Percentiles rank a stretch among this genome's conserved stretches.
These are phyloP conservation scores for Lipomyces yamanashiensis DNA, from an alignment of 805 yeast genomes.

Conservation along the genomic window DNA sequence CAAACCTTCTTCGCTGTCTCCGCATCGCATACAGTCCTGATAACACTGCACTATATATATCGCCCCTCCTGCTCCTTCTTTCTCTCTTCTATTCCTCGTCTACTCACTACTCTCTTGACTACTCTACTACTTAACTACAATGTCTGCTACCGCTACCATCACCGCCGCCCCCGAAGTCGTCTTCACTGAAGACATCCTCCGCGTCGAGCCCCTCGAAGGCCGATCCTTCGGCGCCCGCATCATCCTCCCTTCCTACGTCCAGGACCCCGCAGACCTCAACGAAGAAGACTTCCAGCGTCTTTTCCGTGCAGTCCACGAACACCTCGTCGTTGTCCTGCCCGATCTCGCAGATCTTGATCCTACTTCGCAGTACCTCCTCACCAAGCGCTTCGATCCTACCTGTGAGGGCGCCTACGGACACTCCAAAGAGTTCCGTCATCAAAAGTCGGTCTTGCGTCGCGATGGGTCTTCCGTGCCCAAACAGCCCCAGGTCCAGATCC, in stretches of 20 bases:
- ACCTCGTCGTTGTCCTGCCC: constrained; percentile 78
- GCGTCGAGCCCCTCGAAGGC: constrained; percentile 53
- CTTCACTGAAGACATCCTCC: constrained; percentile 20
- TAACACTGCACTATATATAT: background rate
- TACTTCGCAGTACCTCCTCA: constrained; percentile 72
- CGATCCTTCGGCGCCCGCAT: constrained; percentile 73
- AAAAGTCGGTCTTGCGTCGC: constrained; percentile 69
- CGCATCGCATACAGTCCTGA: background rate
- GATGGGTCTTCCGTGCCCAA: constrained; percentile 80
- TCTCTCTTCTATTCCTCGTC: background rate
- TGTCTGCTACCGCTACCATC: constrained; percentile 31
- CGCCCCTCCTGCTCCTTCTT: background rate
- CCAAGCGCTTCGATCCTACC: constrained; percentile 79
- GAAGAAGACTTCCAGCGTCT: constrained; percentile 68
- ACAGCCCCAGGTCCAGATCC: constrained; percentile 88
- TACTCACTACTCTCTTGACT: background rate
- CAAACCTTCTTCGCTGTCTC: background rate
- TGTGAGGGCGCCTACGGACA: constrained; percentile 78
- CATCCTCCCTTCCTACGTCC: constrained; percentile 66
- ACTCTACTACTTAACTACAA: constrained; percentile 1
- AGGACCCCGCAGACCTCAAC: constrained; percentile 71
- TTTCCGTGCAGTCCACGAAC: constrained; percentile 65
- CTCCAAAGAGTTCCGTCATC: constrained; percentile 73
- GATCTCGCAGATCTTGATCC: constrained; percentile 71
- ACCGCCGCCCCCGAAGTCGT: constrained; percentile 13